These are phyloP conservation scores for Claviceps pusilla DNA, from an alignment of 2,329 filamentous ascomycete genomes.

Conservation along the genomic window DNA sequence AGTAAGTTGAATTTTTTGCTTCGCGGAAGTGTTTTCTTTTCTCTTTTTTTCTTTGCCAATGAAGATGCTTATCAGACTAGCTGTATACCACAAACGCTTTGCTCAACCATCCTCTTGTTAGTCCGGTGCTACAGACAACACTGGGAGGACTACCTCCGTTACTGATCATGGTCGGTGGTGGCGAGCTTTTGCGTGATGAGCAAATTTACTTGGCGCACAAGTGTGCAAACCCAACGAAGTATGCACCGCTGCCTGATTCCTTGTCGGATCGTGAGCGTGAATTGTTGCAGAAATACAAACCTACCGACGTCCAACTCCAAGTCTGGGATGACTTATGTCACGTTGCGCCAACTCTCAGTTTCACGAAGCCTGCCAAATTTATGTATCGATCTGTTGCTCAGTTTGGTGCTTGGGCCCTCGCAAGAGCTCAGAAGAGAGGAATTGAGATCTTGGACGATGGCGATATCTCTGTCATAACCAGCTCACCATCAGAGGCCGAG, in stretches of 20 bases:
- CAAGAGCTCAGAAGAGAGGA: constrained; percentile 60
- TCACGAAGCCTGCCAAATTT: constrained; percentile 86
- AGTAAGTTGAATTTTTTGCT: constrained; percentile 25
- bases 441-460: constrained; percentile 77
- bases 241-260: constrained; percentile 50
- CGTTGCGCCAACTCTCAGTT: constrained; percentile 82
- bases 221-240: constrained; percentile 67
- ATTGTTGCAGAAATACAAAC: constrained; percentile 51
- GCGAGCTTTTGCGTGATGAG: constrained; percentile 80
- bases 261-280: constrained; percentile 48
- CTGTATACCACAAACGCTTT: constrained; percentile 72
- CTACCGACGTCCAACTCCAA: constrained; percentile 85
- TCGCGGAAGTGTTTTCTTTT: neutral
- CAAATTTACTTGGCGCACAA: constrained; percentile 94
- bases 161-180: constrained; percentile 73
- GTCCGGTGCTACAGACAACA: constrained; percentile 72
- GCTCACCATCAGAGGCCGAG: constrained; percentile 28
- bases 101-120: constrained; percentile 75
- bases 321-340: constrained; percentile 95
- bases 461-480: constrained; percentile 57
- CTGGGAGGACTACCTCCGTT: constrained; percentile 81
- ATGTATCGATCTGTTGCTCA: constrained; percentile 91
- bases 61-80: constrained; percentile 18
- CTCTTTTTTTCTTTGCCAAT: too few species aligned
- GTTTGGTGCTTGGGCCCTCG: constrained; percentile 83